Conservation (phyloP, 805 yeast genomes). For the Groenewaldozyma salmanticensis region DNA sequence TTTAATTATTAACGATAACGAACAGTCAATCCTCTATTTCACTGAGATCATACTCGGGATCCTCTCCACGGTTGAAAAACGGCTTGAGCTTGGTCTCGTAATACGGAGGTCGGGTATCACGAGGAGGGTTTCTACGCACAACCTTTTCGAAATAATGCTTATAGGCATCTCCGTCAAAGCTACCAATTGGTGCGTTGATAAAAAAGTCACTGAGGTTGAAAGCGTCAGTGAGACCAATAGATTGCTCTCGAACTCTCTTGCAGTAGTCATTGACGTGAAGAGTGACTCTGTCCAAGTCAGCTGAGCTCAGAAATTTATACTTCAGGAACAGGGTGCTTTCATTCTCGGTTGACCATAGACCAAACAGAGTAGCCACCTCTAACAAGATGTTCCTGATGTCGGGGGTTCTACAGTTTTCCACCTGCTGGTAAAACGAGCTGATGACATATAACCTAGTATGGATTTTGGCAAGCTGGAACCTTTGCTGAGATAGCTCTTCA, state of each 20-base stretch:
- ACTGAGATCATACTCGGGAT: background rate
- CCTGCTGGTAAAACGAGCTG: constrained; percentile 28
- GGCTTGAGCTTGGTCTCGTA: constrained; percentile 30
- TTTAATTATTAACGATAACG: no score
- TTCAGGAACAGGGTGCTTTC: constrained; percentile 67
- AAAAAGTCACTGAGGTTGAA: constrained; percentile 73
- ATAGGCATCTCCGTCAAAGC: constrained; percentile 73
- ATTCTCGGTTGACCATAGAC: constrained; percentile 55
- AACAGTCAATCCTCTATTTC: background rate
- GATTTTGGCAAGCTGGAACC: constrained; percentile 32
- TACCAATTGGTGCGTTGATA: constrained; percentile 76
- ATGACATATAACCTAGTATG: constrained; percentile 32
- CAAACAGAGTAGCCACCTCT: constrained; percentile 51
- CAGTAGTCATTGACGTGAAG: constrained; percentile 38
- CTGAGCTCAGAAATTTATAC: constrained; percentile 44
- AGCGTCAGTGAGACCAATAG: constrained; percentile 72
- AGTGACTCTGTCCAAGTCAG: constrained; percentile 35
- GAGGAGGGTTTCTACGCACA: constrained; percentile 28
- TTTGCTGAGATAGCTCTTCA: constrained; percentile 31
- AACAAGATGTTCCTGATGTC: constrained; percentile 41
- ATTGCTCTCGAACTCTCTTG: constrained; percentile 50
- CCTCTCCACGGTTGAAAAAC: constrained; percentile 17
- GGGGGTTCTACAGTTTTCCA: constrained; percentile 26
- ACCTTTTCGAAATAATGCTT: constrained; percentile 27
- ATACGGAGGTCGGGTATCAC: constrained; percentile 49